These are phyloP conservation scores for Macadamia tetraphylla DNA, from an alignment of 164 flowering plant species.

Conservation along the genomic window DNA sequence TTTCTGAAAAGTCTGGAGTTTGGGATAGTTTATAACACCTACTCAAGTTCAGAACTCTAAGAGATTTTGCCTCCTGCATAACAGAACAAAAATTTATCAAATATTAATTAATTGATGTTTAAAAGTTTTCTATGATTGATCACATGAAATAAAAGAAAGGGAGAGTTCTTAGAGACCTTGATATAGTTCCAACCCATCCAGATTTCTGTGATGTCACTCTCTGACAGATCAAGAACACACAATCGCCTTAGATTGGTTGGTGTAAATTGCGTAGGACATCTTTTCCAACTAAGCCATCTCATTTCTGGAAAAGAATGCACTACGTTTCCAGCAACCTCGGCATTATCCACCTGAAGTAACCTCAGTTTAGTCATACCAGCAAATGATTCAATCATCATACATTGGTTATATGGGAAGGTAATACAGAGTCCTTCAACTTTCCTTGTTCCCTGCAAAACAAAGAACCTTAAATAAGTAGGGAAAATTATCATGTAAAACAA, in stretches of 20 bases:
- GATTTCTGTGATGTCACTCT: neutral
- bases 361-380: neutral
- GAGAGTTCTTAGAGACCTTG: neutral
- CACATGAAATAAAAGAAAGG: neutral
- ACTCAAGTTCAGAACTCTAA: neutral
- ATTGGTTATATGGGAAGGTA: no score
- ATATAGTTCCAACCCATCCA: neutral
- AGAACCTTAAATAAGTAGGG: no score
- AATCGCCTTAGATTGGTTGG: neutral
- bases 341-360: neutral
- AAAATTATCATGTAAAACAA: no score
- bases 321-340: neutral
- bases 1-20: neutral
- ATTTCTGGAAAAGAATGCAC: neutral
- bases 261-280: neutral
- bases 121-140: no score
- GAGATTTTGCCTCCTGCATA: no score
- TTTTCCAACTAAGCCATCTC: neutral
- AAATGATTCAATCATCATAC: neutral
- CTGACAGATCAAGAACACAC: conserved; percentile 1
- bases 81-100: no score
- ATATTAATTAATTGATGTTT: no score
- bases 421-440: no score
- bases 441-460: no score
- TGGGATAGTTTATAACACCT: neutral